phyloP scores from a whole-genome alignment of 192 early-diverging fungal species.

The Polychytrium aggregatum region DNA sequence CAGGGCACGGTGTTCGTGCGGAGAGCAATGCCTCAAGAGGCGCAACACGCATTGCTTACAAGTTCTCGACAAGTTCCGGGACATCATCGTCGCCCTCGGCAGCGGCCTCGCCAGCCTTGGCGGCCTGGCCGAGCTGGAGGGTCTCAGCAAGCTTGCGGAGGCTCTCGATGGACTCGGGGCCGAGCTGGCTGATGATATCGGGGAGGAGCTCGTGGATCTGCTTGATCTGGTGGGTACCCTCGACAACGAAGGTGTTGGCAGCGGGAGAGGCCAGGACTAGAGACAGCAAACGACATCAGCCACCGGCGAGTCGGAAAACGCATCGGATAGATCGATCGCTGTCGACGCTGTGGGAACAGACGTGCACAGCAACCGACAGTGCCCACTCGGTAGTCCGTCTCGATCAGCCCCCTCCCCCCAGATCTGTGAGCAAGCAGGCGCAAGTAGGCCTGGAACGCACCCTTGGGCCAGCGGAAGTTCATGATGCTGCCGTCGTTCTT shows the following conservation, averaged over 20 bases:
- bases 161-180: constrained; percentile 78
- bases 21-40: too few species aligned
- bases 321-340: neutral
- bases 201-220: constrained; percentile 71
- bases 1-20: too few species aligned
- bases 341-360: neutral
- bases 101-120: constrained; percentile 38
- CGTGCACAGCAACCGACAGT: neutral
- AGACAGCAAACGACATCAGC: neutral
- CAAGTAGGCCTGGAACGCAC: constrained; percentile 23
- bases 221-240: constrained; percentile 71
- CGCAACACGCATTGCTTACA: too few species aligned
- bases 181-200: constrained; percentile 74
- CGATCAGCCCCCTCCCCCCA: neutral
- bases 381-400: neutral
- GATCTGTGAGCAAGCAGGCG: neutral
- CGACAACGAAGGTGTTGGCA: constrained; percentile 93
- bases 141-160: constrained; percentile 80
- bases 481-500: constrained; percentile 83
- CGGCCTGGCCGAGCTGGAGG: constrained; percentile 57
- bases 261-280: constrained; percentile 68
- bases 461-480: constrained; percentile 82
- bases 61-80: constrained; percentile 76
- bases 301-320: neutral
- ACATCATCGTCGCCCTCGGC: constrained; percentile 76